phyloP scores from a whole-genome alignment of 345 rosid genomes.

The Dovyalis caffra region DNA sequence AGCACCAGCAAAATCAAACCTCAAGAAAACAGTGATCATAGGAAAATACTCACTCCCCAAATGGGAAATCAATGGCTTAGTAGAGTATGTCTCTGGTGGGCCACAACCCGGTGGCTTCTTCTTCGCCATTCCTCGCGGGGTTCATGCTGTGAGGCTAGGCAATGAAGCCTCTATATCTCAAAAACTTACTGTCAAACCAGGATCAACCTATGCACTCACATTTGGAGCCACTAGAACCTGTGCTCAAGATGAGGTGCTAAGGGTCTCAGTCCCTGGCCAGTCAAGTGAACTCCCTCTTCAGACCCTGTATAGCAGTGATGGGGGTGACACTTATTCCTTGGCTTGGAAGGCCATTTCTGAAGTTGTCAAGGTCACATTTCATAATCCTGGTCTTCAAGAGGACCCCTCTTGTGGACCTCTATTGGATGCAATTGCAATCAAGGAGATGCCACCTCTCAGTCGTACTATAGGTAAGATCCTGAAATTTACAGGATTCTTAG shows the following conservation, averaged over 20 bases:
- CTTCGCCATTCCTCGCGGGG: conserved; percentile 63
- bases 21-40: conserved; percentile 60
- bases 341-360: conserved; percentile 57
- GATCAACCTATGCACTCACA: conserved; percentile 56
- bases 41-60: conserved; percentile 82
- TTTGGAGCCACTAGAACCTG: conserved; percentile 79
- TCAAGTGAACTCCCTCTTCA: conserved; percentile 57
- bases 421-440: conserved; percentile 78
- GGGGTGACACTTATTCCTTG: conserved; percentile 79
- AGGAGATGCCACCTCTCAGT: conserved; percentile 52
- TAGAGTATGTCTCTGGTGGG: conserved; percentile 73
- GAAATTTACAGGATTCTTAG: background rate
- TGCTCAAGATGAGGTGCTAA: conserved; percentile 71
- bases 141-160: conserved; percentile 77
- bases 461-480: conserved; percentile 36
- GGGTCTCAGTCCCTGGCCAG: conserved; percentile 54
- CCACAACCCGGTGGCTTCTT: conserved; percentile 86
- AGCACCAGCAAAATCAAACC: conserved; percentile 53
- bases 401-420: conserved; percentile 82
- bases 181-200: conserved; percentile 39
- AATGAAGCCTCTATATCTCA: conserved; percentile 80
- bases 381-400: conserved; percentile 84
- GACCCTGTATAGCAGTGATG: conserved; percentile 69
- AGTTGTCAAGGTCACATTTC: conserved; percentile 57
- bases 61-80: conserved; percentile 71